Conservation (phyloP, 805 yeast species). For the Schwanniomyces sp. region DNA sequence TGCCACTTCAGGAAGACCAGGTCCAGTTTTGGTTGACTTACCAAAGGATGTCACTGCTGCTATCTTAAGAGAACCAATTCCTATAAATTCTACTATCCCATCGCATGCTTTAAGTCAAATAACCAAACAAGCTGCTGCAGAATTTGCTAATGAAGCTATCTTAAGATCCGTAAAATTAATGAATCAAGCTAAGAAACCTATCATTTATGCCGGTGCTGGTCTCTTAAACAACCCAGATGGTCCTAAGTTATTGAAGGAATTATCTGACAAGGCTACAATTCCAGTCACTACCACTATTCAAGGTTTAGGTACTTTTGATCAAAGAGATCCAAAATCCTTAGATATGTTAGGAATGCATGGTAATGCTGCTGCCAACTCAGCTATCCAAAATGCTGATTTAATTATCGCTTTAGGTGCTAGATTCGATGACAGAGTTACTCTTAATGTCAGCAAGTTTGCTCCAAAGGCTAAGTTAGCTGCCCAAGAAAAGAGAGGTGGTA, state of each 20-base stretch:
- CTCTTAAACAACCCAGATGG: conserved; percentile 77
- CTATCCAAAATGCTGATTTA: conserved; percentile 91
- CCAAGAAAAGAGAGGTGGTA: conserved; percentile 87
- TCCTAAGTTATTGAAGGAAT: conserved; percentile 73
- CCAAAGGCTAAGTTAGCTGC: conserved; percentile 93
- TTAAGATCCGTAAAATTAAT: conserved; percentile 74
- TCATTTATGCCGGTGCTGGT: conserved; percentile 92
- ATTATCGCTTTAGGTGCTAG: conserved; percentile 95
- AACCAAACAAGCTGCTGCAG: conserved; percentile 68
- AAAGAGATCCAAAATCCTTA: conserved; percentile 82
- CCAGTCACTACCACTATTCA: conserved; percentile 97
- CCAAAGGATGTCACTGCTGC: conserved; percentile 98
- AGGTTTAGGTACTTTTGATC: conserved; percentile 93
- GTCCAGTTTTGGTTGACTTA: conserved; percentile 95
- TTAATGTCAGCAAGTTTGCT: conserved; percentile 82
- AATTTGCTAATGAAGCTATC: conserved; percentile 73
- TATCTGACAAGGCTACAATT: conserved; percentile 85
- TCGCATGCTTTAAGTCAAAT: conserved; percentile 67
- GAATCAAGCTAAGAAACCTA: conserved; percentile 82
- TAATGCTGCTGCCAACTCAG: conserved; percentile 88
- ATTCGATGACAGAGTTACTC: conserved; percentile 98
- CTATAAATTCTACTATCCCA: conserved; percentile 75
- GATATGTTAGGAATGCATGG: conserved; percentile 99
- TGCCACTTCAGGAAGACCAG: conserved; percentile 95
- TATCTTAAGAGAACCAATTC: conserved; percentile 81